A percentile compares a stretch with the other conserved stretches of the same genome.
These are phyloP conservation scores for Hebeloma cylindrosporum DNA, from an alignment of 768 basidiomycete genomes.

Conservation along the genomic window DNA sequence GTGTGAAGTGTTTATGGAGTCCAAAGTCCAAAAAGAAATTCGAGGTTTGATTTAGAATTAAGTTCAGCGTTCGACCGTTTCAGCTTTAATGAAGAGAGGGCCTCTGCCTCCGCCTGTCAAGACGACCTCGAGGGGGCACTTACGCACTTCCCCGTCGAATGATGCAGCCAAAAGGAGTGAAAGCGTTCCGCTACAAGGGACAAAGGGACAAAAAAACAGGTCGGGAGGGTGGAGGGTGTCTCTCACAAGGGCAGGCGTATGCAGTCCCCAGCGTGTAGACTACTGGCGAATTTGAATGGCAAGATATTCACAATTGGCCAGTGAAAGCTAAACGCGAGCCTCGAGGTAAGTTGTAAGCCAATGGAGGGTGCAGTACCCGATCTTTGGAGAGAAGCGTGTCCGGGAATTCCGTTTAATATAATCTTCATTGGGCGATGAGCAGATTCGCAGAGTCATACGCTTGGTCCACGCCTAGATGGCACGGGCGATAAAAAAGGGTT, in stretches of 20 bases:
- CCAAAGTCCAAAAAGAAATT: not conserved
- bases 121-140: conserved; percentile 5
- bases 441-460: conserved; percentile 24
- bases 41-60: not conserved
- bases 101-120: not conserved
- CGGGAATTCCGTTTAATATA: conserved; percentile 9
- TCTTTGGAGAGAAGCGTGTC: conserved; percentile 10
- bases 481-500: conserved; percentile 5
- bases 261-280: too few relatives aligned
- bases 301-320: conserved; percentile 10
- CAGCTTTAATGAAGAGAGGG: conserved; percentile 1
- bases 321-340: conserved; percentile 19
- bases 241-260: not conserved
- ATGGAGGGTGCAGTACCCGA: not conserved
- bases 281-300: not conserved
- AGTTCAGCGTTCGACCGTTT: conserved; percentile 3
- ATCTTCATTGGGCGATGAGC: conserved; percentile 17
- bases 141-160: not conserved
- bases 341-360: conserved; percentile 14
- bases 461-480: conserved; percentile 15
- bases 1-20: too few relatives aligned
- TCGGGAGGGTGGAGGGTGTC: not conserved
- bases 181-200: not conserved
- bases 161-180: not conserved
- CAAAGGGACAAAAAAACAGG: conserved; percentile 2